Evolutionary conservation across 495 filamentous ascomycete species (phyloP).

Genomic region (Penicillium soppii): DNA sequence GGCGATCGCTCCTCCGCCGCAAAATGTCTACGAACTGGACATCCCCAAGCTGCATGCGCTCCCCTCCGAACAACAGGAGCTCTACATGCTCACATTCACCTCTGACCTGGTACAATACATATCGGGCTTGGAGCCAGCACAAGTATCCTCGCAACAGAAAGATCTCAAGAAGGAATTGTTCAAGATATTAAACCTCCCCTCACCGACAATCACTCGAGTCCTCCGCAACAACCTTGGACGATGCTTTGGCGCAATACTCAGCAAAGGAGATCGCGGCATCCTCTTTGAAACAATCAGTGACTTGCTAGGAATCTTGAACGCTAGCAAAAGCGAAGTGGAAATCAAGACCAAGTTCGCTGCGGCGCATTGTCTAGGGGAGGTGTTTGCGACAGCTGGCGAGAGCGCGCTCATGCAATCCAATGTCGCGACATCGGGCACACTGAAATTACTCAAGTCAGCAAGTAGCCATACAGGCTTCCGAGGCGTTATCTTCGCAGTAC

Average conservation of each 20-base stretch:
- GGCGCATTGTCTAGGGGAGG: slow-evolving; percentile 81
- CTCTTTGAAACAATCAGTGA: slow-evolving; percentile 95
- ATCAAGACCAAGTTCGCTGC: slow-evolving; percentile 78
- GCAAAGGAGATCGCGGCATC: slow-evolving; percentile 84
- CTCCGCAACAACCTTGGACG: slow-evolving; percentile 84
- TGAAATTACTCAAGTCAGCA: slow-evolving; percentile 79
- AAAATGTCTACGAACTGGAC: slow-evolving; percentile 68
- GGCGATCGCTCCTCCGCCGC: slow-evolving; percentile 25
- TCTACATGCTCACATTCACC: slow-evolving; percentile 88
- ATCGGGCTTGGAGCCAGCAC: slow-evolving; percentile 66
- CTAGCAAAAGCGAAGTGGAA: slow-evolving; percentile 80
- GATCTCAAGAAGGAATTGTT: slow-evolving; percentile 88
- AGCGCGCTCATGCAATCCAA: slow-evolving; percentile 86
- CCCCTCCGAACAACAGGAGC: slow-evolving; percentile 91
- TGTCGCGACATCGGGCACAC: slow-evolving; percentile 63
- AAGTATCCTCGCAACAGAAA: slow-evolving; percentile 82
- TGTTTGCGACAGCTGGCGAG: slow-evolving; percentile 86
- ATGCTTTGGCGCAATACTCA: slow-evolving; percentile 80
- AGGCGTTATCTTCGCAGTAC: slow-evolving; percentile 74
- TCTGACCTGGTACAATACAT: slow-evolving; percentile 81
- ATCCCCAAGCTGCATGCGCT: slow-evolving; percentile 83
- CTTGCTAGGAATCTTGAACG: slow-evolving; percentile 69
- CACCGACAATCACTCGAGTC: slow-evolving; percentile 82
- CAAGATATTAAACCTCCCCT: slow-evolving; percentile 81
- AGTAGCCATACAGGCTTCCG: slow-evolving; percentile 79